phyloP scores from a whole-genome alignment of 192 early-diverging fungal genomes.

The Phlyctochytrium arcticum region DNA sequence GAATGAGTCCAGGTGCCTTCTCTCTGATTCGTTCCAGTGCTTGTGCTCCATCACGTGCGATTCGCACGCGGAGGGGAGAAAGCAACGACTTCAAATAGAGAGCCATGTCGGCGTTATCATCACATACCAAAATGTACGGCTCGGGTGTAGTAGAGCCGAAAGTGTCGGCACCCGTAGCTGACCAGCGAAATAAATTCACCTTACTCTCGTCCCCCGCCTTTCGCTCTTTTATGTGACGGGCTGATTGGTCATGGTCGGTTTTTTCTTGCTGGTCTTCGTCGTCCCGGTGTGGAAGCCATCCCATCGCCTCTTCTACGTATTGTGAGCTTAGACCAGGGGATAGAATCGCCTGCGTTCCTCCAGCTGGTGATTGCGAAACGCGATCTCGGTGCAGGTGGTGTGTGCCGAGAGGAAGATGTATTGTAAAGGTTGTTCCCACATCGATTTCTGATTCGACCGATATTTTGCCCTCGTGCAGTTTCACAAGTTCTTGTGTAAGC shows the following conservation, averaged over 20 bases:
- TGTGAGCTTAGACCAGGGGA: too few species aligned
- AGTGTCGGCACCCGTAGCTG: background rate
- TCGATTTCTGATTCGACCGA: conserved; percentile 15
- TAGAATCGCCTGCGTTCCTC: too few species aligned
- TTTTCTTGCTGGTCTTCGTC: background rate
- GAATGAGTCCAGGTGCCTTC: conserved; percentile 18
- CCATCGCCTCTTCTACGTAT: conserved; percentile 16
- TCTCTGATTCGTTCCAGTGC: background rate
- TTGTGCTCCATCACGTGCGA: background rate
- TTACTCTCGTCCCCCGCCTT: background rate
- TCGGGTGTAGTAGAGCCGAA: background rate
- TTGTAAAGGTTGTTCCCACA: conserved; percentile 7
- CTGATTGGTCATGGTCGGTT: background rate
- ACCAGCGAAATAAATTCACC: background rate
- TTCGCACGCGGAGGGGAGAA: background rate
- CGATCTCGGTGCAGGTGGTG: background rate
- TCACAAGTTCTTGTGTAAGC: conserved; percentile 43
- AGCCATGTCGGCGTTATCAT: conserved; percentile 24
- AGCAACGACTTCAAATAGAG: conserved; percentile 9
- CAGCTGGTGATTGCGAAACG: too few species aligned
- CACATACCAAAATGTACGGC: conserved; percentile 12
- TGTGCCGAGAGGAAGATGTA: conserved; percentile 12
- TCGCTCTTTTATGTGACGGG: background rate
- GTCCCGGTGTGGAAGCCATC: too few species aligned
- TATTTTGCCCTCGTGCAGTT: conserved; percentile 43